Percentiles rank a stretch among this genome's conserved stretches.
Evolutionary conservation across 129 eudicot species (phyloP).

Genomic region (Erigeron canadensis): DNA sequence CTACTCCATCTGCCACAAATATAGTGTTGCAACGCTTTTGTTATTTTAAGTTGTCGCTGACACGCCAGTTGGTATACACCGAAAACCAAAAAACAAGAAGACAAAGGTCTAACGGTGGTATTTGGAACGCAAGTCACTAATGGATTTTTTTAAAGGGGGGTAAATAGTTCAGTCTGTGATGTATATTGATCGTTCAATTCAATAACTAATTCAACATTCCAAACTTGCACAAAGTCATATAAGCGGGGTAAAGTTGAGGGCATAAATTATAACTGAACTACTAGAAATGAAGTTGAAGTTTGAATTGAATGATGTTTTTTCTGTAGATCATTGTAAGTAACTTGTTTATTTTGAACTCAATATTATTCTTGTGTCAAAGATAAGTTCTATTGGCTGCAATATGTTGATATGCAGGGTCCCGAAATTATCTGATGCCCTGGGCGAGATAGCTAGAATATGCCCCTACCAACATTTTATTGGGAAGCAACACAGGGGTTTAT

Average conservation of each 20-base stretch:
- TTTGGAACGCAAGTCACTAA: neutral
- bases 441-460: too few species aligned
- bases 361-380: slow-evolving; percentile 6
- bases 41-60: neutral
- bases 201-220: too few species aligned
- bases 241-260: too few species aligned
- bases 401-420: too few species aligned
- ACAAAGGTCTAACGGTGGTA: neutral
- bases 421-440: too few species aligned
- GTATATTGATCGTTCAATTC: neutral
- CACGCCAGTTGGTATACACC: too few species aligned
- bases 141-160: neutral
- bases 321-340: slow-evolving; percentile 8
- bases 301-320: neutral
- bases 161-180: neutral
- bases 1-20: neutral
- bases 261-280: too few species aligned
- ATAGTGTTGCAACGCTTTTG: neutral
- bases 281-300: neutral
- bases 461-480: too few species aligned
- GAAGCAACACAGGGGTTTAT: too few species aligned
- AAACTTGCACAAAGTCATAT: too few species aligned
- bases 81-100: too few species aligned
- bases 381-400: slow-evolving; percentile 1
- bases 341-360: neutral